phyloP scores from a whole-genome alignment of 2,329 filamentous ascomycete genomes.

The Penicillium sp. region DNA sequence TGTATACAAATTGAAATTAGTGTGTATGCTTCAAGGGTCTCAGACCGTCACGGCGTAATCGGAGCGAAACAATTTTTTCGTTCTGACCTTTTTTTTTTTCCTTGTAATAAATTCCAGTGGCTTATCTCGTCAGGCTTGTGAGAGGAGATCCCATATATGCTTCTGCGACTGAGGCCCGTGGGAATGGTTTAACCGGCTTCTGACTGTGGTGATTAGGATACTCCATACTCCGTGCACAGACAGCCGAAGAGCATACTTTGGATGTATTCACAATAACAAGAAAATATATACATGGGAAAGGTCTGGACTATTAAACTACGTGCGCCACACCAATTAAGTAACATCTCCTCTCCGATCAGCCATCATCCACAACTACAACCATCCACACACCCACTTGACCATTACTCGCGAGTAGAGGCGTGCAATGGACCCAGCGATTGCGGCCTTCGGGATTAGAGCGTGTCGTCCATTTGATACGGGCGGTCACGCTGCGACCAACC shows the following conservation, averaged over 20 bases:
- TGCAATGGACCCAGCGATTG: conserved; percentile 74
- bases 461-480: conserved; percentile 70
- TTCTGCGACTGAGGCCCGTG: too few relatives aligned
- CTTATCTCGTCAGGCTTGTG: too few relatives aligned
- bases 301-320: conserved; percentile 2
- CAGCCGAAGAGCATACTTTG: background rate
- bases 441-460: conserved; percentile 57
- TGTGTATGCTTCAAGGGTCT: too few relatives aligned
- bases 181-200: too few relatives aligned
- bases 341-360: conserved; percentile 58
- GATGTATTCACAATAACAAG: background rate
- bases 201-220: background rate
- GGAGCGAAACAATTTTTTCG: too few relatives aligned
- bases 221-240: background rate
- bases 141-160: too few relatives aligned
- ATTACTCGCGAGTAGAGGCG: conserved; percentile 66
- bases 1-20: too few relatives aligned
- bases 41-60: too few relatives aligned
- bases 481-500: conserved; percentile 69
- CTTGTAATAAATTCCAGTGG: too few relatives aligned
- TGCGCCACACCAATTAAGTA: conserved; percentile 21
- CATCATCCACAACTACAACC: conserved; percentile 71
- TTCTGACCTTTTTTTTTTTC: too few relatives aligned
- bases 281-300: background rate
- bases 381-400: conserved; percentile 75